Percentiles rank a stretch among this genome's conserved stretches.
Evolutionary conservation across 2,329 filamentous ascomycete genomes (phyloP).

Genomic region (Ceratocystis cubensis): DNA sequence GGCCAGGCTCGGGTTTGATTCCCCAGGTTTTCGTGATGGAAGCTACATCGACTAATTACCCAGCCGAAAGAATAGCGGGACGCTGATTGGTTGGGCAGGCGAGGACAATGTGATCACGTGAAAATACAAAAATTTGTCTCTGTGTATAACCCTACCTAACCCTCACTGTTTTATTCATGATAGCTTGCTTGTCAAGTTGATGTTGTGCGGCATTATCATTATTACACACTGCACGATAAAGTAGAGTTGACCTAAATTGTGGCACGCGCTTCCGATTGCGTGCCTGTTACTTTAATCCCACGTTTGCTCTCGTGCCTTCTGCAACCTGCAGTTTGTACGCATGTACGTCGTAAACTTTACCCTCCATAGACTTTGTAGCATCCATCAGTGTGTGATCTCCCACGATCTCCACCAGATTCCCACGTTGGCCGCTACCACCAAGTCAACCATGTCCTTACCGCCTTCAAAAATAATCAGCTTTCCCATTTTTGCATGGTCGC

Average conservation of each 20-base stretch:
- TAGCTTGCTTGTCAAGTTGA: no score
- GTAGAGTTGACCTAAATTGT: no score
- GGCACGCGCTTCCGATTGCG: no score
- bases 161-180: no score
- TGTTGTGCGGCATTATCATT: no score
- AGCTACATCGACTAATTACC: not conserved
- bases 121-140: not conserved
- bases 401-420: constrained; percentile 89
- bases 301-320: no score
- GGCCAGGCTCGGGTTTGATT: not conserved
- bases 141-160: no score
- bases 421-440: constrained; percentile 82
- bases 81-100: not conserved
- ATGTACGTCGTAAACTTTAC: not conserved
- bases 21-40: constrained; percentile 8
- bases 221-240: no score
- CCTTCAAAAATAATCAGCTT: constrained; percentile 85
- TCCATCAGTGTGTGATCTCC: constrained; percentile 38
- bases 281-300: no score
- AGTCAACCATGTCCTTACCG: constrained; percentile 87
- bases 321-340: not conserved
- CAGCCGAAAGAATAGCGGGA: not conserved
- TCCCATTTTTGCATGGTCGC: constrained; percentile 80
- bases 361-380: no score
- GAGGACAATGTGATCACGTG: not conserved